Evolutionary conservation across 2,329 filamentous ascomycete genomes (phyloP), one percentile per base, ranked within the genome.

Genomic region (Fusarium circinatum): DNA sequence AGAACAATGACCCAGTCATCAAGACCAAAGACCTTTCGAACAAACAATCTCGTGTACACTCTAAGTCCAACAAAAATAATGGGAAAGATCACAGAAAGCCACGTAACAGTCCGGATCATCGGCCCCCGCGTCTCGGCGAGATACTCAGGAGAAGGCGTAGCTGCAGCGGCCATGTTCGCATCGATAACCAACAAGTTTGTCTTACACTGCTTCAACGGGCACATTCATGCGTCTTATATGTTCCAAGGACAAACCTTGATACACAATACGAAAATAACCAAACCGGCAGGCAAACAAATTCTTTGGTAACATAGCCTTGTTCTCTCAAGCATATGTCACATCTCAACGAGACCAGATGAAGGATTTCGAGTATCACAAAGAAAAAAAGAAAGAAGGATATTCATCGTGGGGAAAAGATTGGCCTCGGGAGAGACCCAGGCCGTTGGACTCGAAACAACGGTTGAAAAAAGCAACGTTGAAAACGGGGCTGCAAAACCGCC

Each of bases 1-100:
- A 74, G 15, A 15, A 68, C 42, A 18, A 74, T 74, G 28, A 72
- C 44, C 62, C 63, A 74, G 59, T 74, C 71, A 52, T 74, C 71
- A 3, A 72, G 28, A 39, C 71, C 71, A 34, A 74, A 74, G 2
- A 74, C 71, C 22, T 74, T 74, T 5, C 71, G 67, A 4, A 74
- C 56, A 10, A 74, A 68, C 1, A 74, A 20, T 9, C 71, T 41
- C 0, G 71, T 74, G 9, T 74, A 74, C 9, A 56, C 49, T 17
- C 71, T 38, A 0, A 74, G 32, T 10, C n/a, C 30, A 11, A 74
- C 71, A 12, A 74, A 22, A 13, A 74, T 14, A 3, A 62, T 41
- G 1, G 71, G 71, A 8, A 74, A 32, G 5, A 64, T 38, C 1
- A 74, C 71, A 0, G 71, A 71, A 8, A 74, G 32, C 71, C 71